Percentiles rank a stretch among this genome's conserved stretches.
Conservation (phyloP, 2,329 filamentous ascomycete species). For the Cercospora nicotianae region DNA sequence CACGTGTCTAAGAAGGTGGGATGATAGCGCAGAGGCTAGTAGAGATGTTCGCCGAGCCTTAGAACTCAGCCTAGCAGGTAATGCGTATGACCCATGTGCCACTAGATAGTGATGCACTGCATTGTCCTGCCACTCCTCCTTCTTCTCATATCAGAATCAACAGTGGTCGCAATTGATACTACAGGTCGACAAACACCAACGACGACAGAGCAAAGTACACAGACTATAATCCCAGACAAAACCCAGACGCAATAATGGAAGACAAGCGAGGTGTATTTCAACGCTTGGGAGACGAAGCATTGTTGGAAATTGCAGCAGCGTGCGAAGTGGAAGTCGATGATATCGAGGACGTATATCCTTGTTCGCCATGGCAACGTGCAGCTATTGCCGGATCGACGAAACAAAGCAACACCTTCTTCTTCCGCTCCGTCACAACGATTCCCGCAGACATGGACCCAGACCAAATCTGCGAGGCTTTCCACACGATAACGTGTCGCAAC, state of each 20-base stretch:
- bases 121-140: not conserved
- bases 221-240: not conserved
- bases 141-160: not conserved
- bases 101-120: not conserved
- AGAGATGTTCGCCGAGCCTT: not conserved
- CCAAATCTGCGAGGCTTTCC: not conserved
- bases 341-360: constrained; percentile 55
- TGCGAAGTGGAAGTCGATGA: constrained; percentile 18
- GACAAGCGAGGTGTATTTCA: not conserved
- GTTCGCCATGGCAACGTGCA: constrained; percentile 18
- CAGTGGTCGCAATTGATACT: not conserved
- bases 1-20: not conserved
- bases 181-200: not conserved
- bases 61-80: not conserved
- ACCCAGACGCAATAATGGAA: not conserved
- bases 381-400: constrained; percentile 56
- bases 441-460: not conserved
- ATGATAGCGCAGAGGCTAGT: not conserved
- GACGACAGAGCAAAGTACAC: not conserved
- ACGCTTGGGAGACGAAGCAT: not conserved
- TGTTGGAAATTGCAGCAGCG: not conserved
- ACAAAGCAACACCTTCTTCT: constrained; percentile 28
- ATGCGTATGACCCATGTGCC: not conserved
- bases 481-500: not conserved
- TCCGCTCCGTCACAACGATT: not conserved